Evolutionary conservation across 225 moss, liverwort and hornwort species (phyloP).

Genomic region (Rhytidiadelphus loreus): DNA sequence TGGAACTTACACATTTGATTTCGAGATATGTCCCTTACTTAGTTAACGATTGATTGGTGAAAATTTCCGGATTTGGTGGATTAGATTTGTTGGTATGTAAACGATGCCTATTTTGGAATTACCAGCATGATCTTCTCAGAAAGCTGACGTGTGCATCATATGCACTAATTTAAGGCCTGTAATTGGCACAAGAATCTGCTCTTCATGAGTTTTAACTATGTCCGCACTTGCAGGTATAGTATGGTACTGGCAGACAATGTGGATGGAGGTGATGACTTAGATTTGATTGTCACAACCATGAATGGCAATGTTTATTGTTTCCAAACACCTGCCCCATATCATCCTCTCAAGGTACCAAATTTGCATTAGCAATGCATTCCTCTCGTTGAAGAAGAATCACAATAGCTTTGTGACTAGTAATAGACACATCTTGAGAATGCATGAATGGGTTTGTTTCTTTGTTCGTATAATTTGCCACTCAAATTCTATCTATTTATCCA

Average conservation of each 20-base stretch:
- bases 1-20: background rate
- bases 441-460: background rate
- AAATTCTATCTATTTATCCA: background rate
- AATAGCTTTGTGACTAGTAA: background rate
- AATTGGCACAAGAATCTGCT: background rate
- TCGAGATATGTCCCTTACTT: background rate
- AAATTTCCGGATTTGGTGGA: background rate
- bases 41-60: background rate
- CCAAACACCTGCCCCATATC: slow-evolving; percentile 78
- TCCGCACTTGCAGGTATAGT: slow-evolving; percentile 61
- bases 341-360: slow-evolving; percentile 80
- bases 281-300: slow-evolving; percentile 92
- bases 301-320: slow-evolving; percentile 99
- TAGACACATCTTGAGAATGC: background rate
- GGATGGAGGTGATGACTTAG: slow-evolving; percentile 97
- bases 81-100: background rate
- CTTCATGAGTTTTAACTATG: background rate
- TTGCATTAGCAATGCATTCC: background rate
- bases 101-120: background rate
- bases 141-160: background rate
- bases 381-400: background rate
- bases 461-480: background rate
- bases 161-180: background rate
- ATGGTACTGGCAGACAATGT: slow-evolving; percentile 99
- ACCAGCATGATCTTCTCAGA: background rate